These are phyloP conservation scores for Dactylellina cionopaga DNA, from an alignment of 2,329 filamentous ascomycete species.

Conservation along the genomic window DNA sequence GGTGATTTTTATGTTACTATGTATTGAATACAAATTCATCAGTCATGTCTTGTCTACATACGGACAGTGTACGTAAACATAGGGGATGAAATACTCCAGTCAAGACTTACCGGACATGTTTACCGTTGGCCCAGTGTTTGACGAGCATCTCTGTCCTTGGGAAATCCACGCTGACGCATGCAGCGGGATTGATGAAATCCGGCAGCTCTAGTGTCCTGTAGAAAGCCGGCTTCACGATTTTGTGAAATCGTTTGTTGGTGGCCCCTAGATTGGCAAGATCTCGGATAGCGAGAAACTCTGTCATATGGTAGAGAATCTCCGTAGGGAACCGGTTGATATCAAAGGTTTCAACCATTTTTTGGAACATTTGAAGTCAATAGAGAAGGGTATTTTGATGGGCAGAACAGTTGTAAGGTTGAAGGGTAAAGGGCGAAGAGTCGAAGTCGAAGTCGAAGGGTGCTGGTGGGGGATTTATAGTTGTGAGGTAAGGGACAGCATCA, in stretches of 20 bases:
- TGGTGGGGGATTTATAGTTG: no score
- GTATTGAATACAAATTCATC: no score
- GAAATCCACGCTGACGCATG: not conserved
- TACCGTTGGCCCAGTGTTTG: not conserved
- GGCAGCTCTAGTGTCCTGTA: not conserved
- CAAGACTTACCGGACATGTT: not conserved
- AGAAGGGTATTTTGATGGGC: not conserved
- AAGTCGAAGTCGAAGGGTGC: no score
- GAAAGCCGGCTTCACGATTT: not conserved
- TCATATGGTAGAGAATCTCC: not conserved
- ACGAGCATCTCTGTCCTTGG: not conserved
- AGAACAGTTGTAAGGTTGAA: not conserved
- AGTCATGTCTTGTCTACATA: no score
- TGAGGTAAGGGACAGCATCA: no score
- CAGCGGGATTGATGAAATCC: not conserved
- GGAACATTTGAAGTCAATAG: no score
- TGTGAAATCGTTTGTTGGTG: not conserved
- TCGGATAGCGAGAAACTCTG: not conserved
- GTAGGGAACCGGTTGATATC: not conserved
- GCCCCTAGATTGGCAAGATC: not conserved
- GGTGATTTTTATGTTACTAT: no score
- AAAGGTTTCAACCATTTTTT: not conserved
- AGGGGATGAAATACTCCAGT: not conserved
- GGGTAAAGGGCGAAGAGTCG: no score
- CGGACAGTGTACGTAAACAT: not conserved